Percentiles rank a stretch among this genome's conserved stretches.
Conservation (phyloP, 106 monocot genomes). For the Apostasia shenzhenica region DNA sequence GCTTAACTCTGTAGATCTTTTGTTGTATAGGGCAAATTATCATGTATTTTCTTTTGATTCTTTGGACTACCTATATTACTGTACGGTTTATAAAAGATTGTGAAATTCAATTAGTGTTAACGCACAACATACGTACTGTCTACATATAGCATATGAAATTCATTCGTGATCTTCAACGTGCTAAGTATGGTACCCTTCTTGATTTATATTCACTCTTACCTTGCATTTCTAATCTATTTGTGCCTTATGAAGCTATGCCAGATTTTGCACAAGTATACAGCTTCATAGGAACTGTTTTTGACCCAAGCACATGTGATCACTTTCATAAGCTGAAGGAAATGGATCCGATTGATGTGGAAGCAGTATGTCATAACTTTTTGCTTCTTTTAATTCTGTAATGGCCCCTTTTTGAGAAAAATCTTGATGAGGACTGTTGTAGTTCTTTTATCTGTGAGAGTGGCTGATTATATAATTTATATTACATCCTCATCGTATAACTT, state of each 20-base stretch:
- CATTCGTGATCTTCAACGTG: neutral
- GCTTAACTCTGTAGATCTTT: too few species aligned
- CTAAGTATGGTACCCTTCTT: neutral
- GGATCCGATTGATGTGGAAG: slow-evolving; percentile 96
- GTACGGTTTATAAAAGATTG: too few species aligned
- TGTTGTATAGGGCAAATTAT: neutral
- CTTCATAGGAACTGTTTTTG: slow-evolving; percentile 90
- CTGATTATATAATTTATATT: too few species aligned
- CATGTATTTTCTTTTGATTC: neutral
- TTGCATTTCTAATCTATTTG: slow-evolving; percentile 2
- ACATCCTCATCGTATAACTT: too few species aligned
- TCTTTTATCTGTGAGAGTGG: too few species aligned
- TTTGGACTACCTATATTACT: neutral
- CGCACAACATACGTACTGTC: too few species aligned
- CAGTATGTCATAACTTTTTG: slow-evolving; percentile 40
- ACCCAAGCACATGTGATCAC: slow-evolving; percentile 70
- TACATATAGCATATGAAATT: neutral
- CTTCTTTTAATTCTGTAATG: neutral
- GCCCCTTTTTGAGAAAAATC: too few species aligned
- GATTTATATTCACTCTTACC: neutral
- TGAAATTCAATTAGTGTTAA: too few species aligned
- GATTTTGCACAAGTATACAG: slow-evolving; percentile 86
- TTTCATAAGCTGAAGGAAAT: slow-evolving; percentile 89
- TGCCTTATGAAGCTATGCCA: slow-evolving; percentile 66
- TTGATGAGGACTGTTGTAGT: too few species aligned